Evolutionary conservation across 257 asterid species (phyloP), one percentile per base, ranked within the genome.

Genomic region (Cordia subcordata): DNA sequence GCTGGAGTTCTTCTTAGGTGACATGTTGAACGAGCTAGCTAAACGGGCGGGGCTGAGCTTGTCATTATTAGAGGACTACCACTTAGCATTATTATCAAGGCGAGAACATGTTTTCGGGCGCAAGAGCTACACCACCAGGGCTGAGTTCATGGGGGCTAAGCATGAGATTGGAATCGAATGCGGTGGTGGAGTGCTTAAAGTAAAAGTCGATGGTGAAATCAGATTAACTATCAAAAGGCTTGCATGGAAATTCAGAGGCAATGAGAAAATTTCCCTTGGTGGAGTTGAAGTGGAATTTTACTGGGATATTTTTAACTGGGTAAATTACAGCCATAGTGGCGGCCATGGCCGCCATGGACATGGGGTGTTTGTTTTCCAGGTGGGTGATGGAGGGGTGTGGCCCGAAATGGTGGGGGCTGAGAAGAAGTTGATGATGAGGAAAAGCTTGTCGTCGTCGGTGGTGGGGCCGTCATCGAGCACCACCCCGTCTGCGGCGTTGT

Each of bases 271-370:
- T 32, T 20, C 49, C 16, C 59, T 75, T 16, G 74, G 65, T 39
- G 62, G 69, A 37, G 57, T 70, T 44, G 80, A 75, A 61, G 73
- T 75, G 49, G 61, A 68, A 16, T 75, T 75, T 62, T 70, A 70
- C 19, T 70, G 80, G 80, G 77, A 75, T 42, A 70, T 75, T 10
- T 75, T 75, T 21, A 75, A 75, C 62, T 75, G 80, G 80, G 58
- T 75, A 49, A 70, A 66, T 18, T 60, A 46, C 53, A 61, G 3
- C 10, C 3, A 14, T 42, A 14, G 10, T 3, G 1, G 15, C 10
- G 47, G 47, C 12, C 12, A 42, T 65, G 67, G 68, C 11, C 35
- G n/a, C n/a, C 56, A 66, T 51, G 72, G 65, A 5, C 65, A 72
- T 49, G 77, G 80, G 13, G 74, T 75, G 38, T 75, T 75, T 50